Base-by-base conservation (phyloP, 257 asterid genomes). In the Catharanthus roseus region DNA sequence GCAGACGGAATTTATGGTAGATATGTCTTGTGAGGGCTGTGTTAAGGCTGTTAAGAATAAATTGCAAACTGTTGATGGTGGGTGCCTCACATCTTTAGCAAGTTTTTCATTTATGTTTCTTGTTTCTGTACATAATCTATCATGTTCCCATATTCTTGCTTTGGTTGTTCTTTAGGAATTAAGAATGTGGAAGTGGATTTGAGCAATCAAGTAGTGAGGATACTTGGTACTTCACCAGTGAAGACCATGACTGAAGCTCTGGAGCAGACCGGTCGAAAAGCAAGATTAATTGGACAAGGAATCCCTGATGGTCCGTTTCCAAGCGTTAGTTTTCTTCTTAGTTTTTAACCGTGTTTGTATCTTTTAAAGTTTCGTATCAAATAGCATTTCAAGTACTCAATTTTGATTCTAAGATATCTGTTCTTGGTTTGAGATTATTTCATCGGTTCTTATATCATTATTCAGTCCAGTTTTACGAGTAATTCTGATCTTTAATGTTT, bases 1-100 rank as follows among this genome's bases (percentile, higher is more conserved):
- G 50, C 96, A 91, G 97, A 86, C 96, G 72, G 96, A 93, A 80
- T 93, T 72, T 78, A 91, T 91, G 99, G 99, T 89, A 87, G 96
- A 93, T 69, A 91, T 93, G 95, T 73, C 82, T 66, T 93, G 96
- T 71, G 96, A 88, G 78, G 97, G 95, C 68, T 93, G 96, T 85
- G 97, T 89, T 69, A 89, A 76, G 26, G 77, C 96, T 2, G 97
- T 93, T 81, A 89, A 82, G 86, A 82, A 61, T 80, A 93, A 89
- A 76, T 78, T 93, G 83, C 86, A 85, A 78, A 80, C 87, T 33
- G 81, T 93, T 79, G 93, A 84, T 68, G 96, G 98, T 90, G 80
- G 65, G 87, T 77, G 80, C 78, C 73, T 24, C 62, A 18, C 39
- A 73, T 65, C 61, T 39, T 70, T 36, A 6, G 26, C 23, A 1